A percentile compares a stretch with the other conserved stretches of the same genome.
Conservation (phyloP, 2,329 filamentous ascomycete genomes). For the Alternaria gaisen region DNA sequence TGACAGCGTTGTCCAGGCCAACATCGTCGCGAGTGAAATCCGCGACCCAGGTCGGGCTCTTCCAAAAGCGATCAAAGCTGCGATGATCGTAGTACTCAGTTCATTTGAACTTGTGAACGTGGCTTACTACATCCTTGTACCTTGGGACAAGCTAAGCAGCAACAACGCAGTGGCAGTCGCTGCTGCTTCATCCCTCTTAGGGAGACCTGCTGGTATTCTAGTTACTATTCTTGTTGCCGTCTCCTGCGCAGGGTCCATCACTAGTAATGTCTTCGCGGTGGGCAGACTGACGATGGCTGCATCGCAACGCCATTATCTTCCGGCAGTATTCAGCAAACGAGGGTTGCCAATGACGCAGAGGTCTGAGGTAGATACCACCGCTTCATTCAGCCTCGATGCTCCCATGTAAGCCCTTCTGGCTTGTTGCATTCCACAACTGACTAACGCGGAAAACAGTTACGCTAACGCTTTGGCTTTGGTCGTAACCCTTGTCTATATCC, state of each 20-base stretch:
- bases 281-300: slow-evolving; percentile 70
- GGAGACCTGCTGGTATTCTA: slow-evolving; percentile 61
- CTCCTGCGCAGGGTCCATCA: slow-evolving; percentile 68
- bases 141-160: slow-evolving; percentile 66
- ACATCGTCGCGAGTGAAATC: slow-evolving; percentile 52
- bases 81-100: slow-evolving; percentile 66
- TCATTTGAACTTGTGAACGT: slow-evolving; percentile 69
- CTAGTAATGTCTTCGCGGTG: slow-evolving; percentile 70
- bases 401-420: slow-evolving; percentile 37
- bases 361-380: slow-evolving; percentile 6
- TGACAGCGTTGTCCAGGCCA: slow-evolving; percentile 36
- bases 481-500: slow-evolving; percentile 64
- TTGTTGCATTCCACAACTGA: slow-evolving; percentile 17
- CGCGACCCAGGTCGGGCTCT: slow-evolving; percentile 53
- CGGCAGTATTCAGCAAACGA: slow-evolving; percentile 41
- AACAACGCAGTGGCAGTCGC: slow-evolving; percentile 70
- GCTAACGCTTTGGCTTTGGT: slow-evolving; percentile 40
- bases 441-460: slow-evolving; percentile 26
- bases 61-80: slow-evolving; percentile 68
- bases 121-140: slow-evolving; percentile 69
- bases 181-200: slow-evolving; percentile 61
- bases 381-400: slow-evolving; percentile 37
- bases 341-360: slow-evolving; percentile 31
- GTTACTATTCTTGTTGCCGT: slow-evolving; percentile 67
- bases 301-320: slow-evolving; percentile 48